These are phyloP conservation scores for Saccharomycopsis capsularis DNA, from an alignment of 805 yeast genomes.

Conservation along the genomic window DNA sequence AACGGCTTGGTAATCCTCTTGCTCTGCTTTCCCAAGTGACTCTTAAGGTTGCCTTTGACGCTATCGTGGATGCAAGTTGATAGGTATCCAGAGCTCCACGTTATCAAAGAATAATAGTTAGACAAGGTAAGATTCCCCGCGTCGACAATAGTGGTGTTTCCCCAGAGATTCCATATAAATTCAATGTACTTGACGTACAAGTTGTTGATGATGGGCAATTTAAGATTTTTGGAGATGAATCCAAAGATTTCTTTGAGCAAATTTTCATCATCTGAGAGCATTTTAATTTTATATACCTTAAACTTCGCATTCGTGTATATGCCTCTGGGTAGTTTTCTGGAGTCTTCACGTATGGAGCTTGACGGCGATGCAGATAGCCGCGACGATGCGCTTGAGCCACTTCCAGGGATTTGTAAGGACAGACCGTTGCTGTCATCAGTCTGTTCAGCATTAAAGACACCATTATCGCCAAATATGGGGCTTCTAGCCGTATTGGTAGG, in stretches of 20 bases:
- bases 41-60: not conserved
- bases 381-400: not conserved
- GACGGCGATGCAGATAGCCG: not conserved
- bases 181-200: not conserved
- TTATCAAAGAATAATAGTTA: constrained; percentile 14
- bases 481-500: not conserved
- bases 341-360: not conserved
- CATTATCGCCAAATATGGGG: not conserved
- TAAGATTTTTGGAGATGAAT: constrained; percentile 11
- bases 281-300: not conserved
- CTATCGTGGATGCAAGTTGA: constrained; percentile 3
- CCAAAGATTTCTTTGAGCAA: not conserved
- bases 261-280: not conserved
- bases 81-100: constrained; percentile 12
- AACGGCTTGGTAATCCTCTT: constrained; percentile 4
- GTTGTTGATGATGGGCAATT: constrained; percentile 10
- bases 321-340: not conserved
- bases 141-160: constrained; percentile 7
- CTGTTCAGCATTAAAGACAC: not conserved
- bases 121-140: not conserved
- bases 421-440: no score
- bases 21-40: constrained; percentile 1
- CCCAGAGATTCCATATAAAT: constrained; percentile 14
- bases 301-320: not conserved
- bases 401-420: no score